Evolutionary conservation across 139 green algal genomes (phyloP), one percentile per base, ranked within the genome.

Genomic region (Chlorokybus atmophyticus): DNA sequence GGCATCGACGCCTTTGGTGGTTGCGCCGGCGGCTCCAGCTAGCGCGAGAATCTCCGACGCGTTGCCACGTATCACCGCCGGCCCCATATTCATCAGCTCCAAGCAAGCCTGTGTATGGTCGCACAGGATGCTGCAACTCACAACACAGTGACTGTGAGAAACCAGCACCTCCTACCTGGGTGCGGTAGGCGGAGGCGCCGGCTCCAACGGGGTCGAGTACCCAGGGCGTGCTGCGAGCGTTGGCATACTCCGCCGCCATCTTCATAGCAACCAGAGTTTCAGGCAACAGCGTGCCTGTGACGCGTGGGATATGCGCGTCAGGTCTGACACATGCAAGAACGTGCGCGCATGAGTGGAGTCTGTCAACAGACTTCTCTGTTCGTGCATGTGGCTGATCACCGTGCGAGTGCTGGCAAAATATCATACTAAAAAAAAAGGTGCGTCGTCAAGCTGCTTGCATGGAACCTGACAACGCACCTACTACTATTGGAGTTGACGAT

Each of bases 21-120:
- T 58, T 25, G 51, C 51, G 32, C 51, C 51, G 40, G 7, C 42
- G 7, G 38, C 38, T 17, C 38, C 38, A 14, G 38, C 38, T 17
- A 64, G 24, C 19, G 58, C 58, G 5, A 66, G 51, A 25, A 66
- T 38, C 53, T 66, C 58, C 14, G 58, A 66, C 1, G 58, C 58
- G 8, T 66, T 66, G 1, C 58, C 58, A 19, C 58, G 24, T 25
- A 66, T 64, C 7, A 66, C 58, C 25, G 58, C 28, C 8, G 58
- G 58, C 23, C 35, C 14, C 50, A 66, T n/a, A n/a, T 29, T 4
- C 3, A 66, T 23, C 17, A 66, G 26, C 29, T 66, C 58, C 23
- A 40, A 17, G 6, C 50, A 66, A 3, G 23, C 25, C 57, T 65
- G n/a, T n/a, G n/a, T n/a, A n/a, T n/a, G n/a, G n/a, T n/a, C n/a